These are phyloP conservation scores for Phytophthora parvispora DNA, from an alignment of 352 stramenopile genomes.

Conservation along the genomic window DNA sequence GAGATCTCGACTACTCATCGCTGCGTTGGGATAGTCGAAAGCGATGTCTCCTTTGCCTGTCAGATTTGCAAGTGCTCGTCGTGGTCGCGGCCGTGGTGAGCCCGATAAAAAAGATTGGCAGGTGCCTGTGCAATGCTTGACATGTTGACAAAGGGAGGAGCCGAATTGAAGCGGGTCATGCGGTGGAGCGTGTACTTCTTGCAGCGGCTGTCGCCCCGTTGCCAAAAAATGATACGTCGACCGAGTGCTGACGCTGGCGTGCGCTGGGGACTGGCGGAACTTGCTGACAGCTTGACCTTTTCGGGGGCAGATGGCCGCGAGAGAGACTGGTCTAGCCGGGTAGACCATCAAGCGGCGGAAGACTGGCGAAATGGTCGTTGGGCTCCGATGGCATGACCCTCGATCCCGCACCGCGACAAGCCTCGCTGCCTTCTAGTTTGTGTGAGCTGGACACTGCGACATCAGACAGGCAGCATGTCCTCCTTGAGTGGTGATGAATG, in stretches of 20 bases:
- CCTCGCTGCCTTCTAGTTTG: not conserved
- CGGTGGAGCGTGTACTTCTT: conserved; percentile 4
- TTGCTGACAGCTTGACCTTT: conserved; percentile 23
- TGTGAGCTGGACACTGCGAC: not conserved
- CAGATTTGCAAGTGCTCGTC: conserved; percentile 31
- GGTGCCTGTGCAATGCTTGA: conserved; percentile 3
- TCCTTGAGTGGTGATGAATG: no score
- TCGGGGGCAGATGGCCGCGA: conserved; percentile 4
- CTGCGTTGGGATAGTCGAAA: conserved; percentile 1
- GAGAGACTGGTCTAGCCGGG: not conserved
- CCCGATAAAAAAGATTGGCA: not conserved
- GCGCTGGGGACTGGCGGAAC: conserved; percentile 13
- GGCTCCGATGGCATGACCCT: not conserved
- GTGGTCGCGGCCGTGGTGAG: no score
- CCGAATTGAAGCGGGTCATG: conserved; percentile 20
- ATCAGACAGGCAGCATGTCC: not conserved
- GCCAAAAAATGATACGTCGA: conserved; percentile 27
- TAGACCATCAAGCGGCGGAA: not conserved
- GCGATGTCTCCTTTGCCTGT: not conserved
- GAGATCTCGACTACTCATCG: conserved; percentile 25
- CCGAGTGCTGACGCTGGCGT: conserved; percentile 24
- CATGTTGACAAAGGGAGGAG: conserved; percentile 11
- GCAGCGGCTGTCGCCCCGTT: not conserved
- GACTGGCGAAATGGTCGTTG: not conserved
- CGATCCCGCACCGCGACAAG: no score